Base-by-base conservation (phyloP, 768 basidiomycete species). In the Strobilomyces dryophilus region DNA sequence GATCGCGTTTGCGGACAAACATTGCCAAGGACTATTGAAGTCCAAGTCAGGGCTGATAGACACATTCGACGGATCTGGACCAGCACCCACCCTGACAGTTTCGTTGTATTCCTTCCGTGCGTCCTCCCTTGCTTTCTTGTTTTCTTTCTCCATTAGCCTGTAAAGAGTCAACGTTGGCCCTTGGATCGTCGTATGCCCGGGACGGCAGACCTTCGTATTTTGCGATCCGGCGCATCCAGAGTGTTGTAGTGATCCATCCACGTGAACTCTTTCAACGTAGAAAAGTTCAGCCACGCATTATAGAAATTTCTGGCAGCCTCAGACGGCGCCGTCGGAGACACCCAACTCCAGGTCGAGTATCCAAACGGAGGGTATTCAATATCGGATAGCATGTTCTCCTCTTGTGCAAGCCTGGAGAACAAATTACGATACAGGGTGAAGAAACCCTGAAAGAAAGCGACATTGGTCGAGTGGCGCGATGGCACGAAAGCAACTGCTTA, bases 81-180 rank as follows among this genome's bases (percentile, higher is more conserved):
- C 17, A n/a, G 5, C 5, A 69, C 85, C 52, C 60, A 95, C 95
- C 64, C 88, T 76, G 27, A 99, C 78, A 5, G 86, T 87, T 37
- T 98, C 95, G 63, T 93, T 98, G 70, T 95, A 98, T 55, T 98
- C 95, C 64, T 82, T 81, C 36, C 88, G 80, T 7, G 88, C 87
- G 36, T 92, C 88, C 27, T 97, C 92, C 14, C 94, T 79, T 3
- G 84, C 83, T 65, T 94, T 94, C 70, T 89, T 92, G 70, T 99
- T 98, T 59, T 98, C 97, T 61, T 85, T 91, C 66, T 98, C 97
- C 89, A 98, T 94, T 43, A 92, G 64, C 61, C 91, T 92, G 32
- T 14, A 29, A 14, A 34, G 40, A 18, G 42, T 61, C 27, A 51
- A 40, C 14, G n/a, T 45, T 6, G 21, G 11, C 3, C 26, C 32